Evolutionary conservation across 2,329 filamentous ascomycete genomes (phyloP).

Genomic region (Aspergillus sp.): DNA sequence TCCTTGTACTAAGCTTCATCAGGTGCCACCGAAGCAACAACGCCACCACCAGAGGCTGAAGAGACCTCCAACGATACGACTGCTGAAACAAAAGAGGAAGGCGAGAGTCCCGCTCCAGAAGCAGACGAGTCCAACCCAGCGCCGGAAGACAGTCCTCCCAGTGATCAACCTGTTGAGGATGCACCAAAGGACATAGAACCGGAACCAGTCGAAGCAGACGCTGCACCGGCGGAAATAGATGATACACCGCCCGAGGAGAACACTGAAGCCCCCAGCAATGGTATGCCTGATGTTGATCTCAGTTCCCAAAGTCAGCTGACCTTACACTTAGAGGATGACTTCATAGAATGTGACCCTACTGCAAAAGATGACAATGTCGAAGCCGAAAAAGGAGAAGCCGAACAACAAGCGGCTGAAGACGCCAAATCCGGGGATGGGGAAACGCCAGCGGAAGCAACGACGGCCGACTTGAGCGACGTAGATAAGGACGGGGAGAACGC

Average conservation of each 20-base stretch:
- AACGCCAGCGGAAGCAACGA: constrained; percentile 11
- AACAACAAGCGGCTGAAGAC: constrained; percentile 36
- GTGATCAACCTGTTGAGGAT: constrained; percentile 23
- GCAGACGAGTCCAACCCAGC: constrained; percentile 11
- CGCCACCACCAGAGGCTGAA: constrained; percentile 27
- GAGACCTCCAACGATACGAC: constrained; percentile 19
- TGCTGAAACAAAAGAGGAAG: constrained; percentile 26
- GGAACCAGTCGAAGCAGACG: constrained; percentile 8
- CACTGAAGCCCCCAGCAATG: constrained; percentile 24
- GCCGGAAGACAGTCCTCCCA: constrained; percentile 4
- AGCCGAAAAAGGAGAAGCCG: constrained; percentile 35
- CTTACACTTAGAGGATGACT: constrained; percentile 33
- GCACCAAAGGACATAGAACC: constrained; percentile 13
- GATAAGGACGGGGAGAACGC: constrained; percentile 10
- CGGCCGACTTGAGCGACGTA: constrained; percentile 11
- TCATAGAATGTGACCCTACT: constrained; percentile 35
- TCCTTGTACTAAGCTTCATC: constrained; percentile 17
- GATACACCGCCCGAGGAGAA: constrained; percentile 9
- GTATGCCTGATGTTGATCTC: constrained; percentile 20
- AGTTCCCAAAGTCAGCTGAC: constrained; percentile 17
- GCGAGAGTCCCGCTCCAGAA: constrained; percentile 18
- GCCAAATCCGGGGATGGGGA: constrained; percentile 27
- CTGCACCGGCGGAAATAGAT: constrained; percentile 1
- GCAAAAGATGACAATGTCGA: constrained; percentile 34
- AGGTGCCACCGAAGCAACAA: constrained; percentile 32